A percentile compares a stretch with the other conserved stretches of the same genome.
Conservation (phyloP, 78 protist species). For the Guillardia theta region DNA sequence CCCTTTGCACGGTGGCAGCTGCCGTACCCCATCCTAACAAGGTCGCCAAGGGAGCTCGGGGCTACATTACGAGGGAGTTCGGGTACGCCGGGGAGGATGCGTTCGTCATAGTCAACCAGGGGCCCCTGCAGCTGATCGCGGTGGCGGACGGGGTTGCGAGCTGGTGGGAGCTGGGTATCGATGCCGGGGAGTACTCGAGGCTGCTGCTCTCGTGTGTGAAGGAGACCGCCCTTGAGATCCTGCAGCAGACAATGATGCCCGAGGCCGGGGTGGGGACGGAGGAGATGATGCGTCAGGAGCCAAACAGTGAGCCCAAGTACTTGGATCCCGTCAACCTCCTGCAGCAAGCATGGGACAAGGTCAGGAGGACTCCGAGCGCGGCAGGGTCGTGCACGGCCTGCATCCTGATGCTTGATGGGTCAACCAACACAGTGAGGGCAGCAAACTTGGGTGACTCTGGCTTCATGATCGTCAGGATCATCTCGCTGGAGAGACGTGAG, state of each 20-base stretch:
- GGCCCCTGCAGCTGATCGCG: not conserved
- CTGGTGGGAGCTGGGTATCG: slow-evolving; percentile 3
- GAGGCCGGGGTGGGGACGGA: not conserved
- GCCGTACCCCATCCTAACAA: not conserved
- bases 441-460: not conserved
- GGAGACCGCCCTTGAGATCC: not conserved
- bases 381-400: not conserved
- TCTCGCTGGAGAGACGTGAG: not conserved
- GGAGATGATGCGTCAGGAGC: not conserved
- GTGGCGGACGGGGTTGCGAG: not conserved
- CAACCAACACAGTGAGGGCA: not conserved
- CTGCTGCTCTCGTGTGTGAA: not conserved
- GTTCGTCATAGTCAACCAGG: not conserved
- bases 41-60: not conserved
- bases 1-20: not conserved
- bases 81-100: slow-evolving; percentile 12
- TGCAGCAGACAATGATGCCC: not conserved
- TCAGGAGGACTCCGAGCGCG: not conserved
- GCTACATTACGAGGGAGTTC: not conserved
- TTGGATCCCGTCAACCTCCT: no score
- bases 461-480: not conserved
- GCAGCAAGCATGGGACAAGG: not conserved
- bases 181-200: not conserved
- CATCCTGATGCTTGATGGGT: not conserved
- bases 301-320: no score